Base-by-base conservation (phyloP, 164 flowering plant genomes). In the Vitis rupestris region DNA sequence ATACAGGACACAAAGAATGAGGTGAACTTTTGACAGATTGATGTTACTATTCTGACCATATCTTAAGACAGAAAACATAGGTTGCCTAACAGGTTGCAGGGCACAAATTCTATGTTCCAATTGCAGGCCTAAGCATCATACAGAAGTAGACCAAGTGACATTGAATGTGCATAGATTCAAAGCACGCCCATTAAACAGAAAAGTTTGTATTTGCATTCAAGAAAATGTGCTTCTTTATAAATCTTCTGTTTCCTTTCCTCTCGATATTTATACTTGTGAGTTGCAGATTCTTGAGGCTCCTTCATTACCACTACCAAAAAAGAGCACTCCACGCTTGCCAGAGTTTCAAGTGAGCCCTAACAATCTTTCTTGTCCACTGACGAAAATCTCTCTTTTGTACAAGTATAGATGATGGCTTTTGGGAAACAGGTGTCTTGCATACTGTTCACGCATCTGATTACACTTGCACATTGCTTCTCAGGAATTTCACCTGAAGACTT, bases 101-200 rank as follows among this genome's bases (percentile, higher is more conserved):
- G 37, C 53, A 53, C 31, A 23, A 14, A 31, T 61, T 12, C n/a
- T 54, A 2, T 72, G 16, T 69, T 74, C 51, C 59, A 60, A 23
- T 74, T 75, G 68, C 92, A 95, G 98, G 84, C 64, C 90, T 58
- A 88, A 79, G 76, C 75, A 49, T 60, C 61, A n/a, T 65, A 62
- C 80, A 70, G 83, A 77, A 63, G 66, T 10, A 66, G 90, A 83
- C 51, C 64, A 68, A 10, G 52, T 27, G 53, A 59, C 77, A 48
- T n/a, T 78, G 56, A 64, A 81, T 55, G 72, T 74, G 48, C 69
- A 70, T 44, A 77, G 74, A 69, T 95, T 92, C 72, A 88, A 79
- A 87, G 99, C 99, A 67, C 91, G 87, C 3, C 97, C 96, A 72
- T 78, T 95, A 78, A 91, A 91, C 78, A 76, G 87, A 86, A 95